Evolutionary conservation across 1,284 basidiomycete species (phyloP).

Genomic region (Cryptococcus sp.): DNA sequence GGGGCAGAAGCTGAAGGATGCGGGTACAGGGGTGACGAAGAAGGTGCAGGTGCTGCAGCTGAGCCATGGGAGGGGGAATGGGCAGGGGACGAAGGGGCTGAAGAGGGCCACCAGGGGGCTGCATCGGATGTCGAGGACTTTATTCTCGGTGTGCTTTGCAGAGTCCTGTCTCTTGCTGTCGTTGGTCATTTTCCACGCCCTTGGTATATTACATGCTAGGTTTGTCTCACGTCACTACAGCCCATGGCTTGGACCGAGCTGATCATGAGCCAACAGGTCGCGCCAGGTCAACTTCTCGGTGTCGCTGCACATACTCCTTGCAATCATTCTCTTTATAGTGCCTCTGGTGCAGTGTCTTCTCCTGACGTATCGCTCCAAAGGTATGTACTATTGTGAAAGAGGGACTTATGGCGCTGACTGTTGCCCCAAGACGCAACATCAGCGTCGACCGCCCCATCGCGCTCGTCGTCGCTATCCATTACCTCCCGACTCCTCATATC

Average conservation of each 20-base stretch:
- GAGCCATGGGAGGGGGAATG: slow-evolving; percentile 19
- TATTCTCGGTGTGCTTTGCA: slow-evolving; percentile 48
- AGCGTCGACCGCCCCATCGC: slow-evolving; percentile 16
- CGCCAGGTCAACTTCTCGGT: slow-evolving; percentile 47
- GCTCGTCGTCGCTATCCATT: slow-evolving; percentile 25
- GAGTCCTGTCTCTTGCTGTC: slow-evolving; percentile 47
- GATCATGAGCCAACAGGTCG: slow-evolving; percentile 19
- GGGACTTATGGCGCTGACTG: neutral
- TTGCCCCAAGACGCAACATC: slow-evolving; percentile 13
- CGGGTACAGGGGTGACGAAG: slow-evolving; percentile 12
- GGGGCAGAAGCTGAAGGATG: slow-evolving; percentile 31
- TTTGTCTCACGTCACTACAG: slow-evolving; percentile 11
- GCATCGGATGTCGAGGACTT: slow-evolving; percentile 32
- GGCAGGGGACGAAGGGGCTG: slow-evolving; percentile 18
- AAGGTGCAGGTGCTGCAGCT: slow-evolving; percentile 30
- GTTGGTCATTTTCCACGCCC: slow-evolving; percentile 44
- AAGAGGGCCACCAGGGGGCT: slow-evolving; percentile 41
- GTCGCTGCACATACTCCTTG: slow-evolving; percentile 45
- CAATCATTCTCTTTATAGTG: slow-evolving; percentile 42
- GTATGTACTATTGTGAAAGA: slow-evolving; percentile 17
- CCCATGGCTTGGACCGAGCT: neutral
- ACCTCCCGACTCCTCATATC: slow-evolving; percentile 40
- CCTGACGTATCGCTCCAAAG: slow-evolving; percentile 46
- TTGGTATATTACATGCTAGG: slow-evolving; percentile 41
- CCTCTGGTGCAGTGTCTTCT: slow-evolving; percentile 48